Percentiles rank a stretch among this genome's conserved stretches.
These are phyloP conservation scores for Pichia sp. DNA, from an alignment of 1,139 yeast species.

Conservation along the genomic window DNA sequence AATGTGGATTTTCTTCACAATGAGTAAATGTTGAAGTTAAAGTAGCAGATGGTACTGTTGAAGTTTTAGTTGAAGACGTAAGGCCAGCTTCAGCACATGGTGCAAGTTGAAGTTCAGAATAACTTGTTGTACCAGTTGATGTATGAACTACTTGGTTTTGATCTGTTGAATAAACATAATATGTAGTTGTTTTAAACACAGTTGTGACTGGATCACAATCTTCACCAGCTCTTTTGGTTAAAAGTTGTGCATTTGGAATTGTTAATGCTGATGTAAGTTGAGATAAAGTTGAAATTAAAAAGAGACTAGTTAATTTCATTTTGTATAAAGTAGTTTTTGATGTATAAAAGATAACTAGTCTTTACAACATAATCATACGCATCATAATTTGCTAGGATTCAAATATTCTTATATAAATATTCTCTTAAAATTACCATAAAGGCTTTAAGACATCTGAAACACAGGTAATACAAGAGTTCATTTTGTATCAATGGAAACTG, in stretches of 20 bases:
- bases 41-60: conserved; percentile 7
- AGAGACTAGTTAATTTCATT: background rate
- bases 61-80: conserved; percentile 3
- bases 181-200: conserved; percentile 2
- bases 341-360: no score
- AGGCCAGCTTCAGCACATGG: conserved; percentile 2
- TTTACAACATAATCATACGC: no score
- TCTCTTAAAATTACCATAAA: no score
- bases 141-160: conserved; percentile 1
- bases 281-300: background rate
- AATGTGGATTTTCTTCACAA: conserved; percentile 16
- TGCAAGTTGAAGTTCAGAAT: background rate
- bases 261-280: background rate
- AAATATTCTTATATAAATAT: no score
- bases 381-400: no score
- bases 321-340: no score
- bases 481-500: no score
- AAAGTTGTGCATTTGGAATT: background rate
- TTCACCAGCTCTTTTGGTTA: background rate
- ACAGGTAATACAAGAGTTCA: no score
- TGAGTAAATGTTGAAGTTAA: conserved; percentile 13
- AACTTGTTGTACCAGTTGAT: background rate
- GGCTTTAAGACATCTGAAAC: no score
- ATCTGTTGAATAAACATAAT: conserved; percentile 4
- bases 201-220: conserved; percentile 4